Evolutionary conservation across 2,329 filamentous ascomycete genomes (phyloP).

Genomic region (Paraphaeosphaeria minitans): DNA sequence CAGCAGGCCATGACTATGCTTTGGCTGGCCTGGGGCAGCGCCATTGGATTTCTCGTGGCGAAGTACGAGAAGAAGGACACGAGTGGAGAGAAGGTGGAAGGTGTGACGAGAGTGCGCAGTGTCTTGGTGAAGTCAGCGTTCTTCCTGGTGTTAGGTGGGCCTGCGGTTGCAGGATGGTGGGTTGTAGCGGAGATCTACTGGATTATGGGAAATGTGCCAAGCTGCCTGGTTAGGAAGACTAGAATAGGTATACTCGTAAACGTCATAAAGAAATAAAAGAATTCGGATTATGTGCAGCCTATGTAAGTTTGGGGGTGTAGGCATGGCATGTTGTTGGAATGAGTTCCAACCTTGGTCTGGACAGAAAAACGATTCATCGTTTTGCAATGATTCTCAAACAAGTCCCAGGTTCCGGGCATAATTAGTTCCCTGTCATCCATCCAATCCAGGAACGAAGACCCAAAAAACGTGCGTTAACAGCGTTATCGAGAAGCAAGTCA

Average conservation of each 20-base stretch:
- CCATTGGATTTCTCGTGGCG: conserved; percentile 4
- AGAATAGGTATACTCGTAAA: no score
- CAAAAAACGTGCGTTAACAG: no score
- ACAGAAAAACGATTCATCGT: no score
- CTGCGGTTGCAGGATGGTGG: conserved; percentile 30
- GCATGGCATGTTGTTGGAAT: no score
- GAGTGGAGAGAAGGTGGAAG: conserved; percentile 8
- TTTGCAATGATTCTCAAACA: conserved; percentile 15
- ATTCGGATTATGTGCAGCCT: no score
- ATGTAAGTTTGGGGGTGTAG: no score
- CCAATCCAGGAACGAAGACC: no score
- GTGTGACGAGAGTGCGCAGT: conserved; percentile 1
- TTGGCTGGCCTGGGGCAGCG: conserved; percentile 12
- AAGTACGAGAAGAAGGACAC: conserved; percentile 8
- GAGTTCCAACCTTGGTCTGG: no score
- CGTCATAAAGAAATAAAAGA: no score
- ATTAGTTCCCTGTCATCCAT: no score
- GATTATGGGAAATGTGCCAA: conserved; percentile 25
- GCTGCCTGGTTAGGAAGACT: conserved; percentile 7
- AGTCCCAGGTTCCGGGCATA: no score
- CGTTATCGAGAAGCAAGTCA: no score
- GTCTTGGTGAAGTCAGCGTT: conserved; percentile 5
- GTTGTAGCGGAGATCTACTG: conserved; percentile 31
- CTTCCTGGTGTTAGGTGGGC: conserved; percentile 5
- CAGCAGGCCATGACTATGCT: conserved; percentile 12